Evolutionary conservation across 176 grass and related monocot species (phyloP), one percentile per base, ranked within the genome.

Genomic region (Chloris gayana): DNA sequence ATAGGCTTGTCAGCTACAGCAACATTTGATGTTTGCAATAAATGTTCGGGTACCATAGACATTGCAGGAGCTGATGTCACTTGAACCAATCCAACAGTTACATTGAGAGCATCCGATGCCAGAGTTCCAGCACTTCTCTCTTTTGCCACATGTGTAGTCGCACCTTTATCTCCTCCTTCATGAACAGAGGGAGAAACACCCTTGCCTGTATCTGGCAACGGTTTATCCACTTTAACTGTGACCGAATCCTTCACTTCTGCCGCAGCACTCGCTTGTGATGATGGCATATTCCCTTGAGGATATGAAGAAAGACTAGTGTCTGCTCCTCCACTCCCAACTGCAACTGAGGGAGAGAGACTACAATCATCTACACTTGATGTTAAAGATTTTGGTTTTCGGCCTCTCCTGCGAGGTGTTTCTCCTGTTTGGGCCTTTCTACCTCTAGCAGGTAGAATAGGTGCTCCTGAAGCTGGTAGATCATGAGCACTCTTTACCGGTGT

Each of bases 361-460:
- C 70, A 25, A 86, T 84, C 77, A 64, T 57, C 65, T 72, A 35
- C 64, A 85, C 72, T 65, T 82, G 53, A 65, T 50, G 75, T 26
- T 37, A 87, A 12, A 84, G 80, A 82, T 78, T 94, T 94, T 9
- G 82, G 86, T 64, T 89, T 94, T 72, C 89, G 87, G 22, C 92
- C 92, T 85, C 89, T 80, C 10, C 89, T 86, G 75, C 89, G 89
- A 85, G 86, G 80, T 75, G 56, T 84, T 81, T 91, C 88, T 79
- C 84, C 89, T 82, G 56, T 62, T 83, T 87, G 88, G 41, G 39
- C 32, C 49, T 91, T 94, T 50, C 68, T 88, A 64, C 84, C 84
- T 86, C 85, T 94, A 67, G 89, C 44, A 75, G 84, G 76, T 79
- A 79, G 70, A 71, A 85, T 64, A 53, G 42, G 38, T 85, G 56